Evolutionary conservation across 2,329 filamentous ascomycete genomes (phyloP), one percentile per base, ranked within the genome.

Genomic region (Colletotrichum euphorbiae): DNA sequence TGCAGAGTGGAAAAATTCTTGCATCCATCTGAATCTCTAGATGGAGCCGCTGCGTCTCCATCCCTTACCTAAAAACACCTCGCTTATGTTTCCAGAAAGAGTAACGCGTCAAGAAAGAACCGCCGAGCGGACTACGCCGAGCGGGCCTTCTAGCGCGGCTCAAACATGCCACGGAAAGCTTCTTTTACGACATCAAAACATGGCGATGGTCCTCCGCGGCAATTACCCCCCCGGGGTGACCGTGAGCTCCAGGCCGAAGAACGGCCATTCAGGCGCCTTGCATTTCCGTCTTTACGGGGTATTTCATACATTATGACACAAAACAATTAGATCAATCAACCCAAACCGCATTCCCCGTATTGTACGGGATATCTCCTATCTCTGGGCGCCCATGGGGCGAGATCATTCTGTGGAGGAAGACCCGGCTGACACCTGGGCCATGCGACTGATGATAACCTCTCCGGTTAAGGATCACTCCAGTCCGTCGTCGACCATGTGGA

Each of bases 131-230:
- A n/a, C n/a, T n/a, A n/a, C 60, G 33, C 60, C 65, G 48, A 24
- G 42, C 46, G 54, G 48, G 48, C 43, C 61, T 65, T 31, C 28
- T 69, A 60, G 66, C 66, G 66, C 61, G 66, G 66, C 61, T 69
- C 66, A 52, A 63, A 65, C 66, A 54, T 50, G 66, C 66, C 62
- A 51, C 45, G 42, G 54, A 43, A 69, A 66, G 66, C 66, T 69
- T 69, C 66, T 66, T 69, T 69, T 69, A 69, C 66, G 61, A 46
- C 55, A 69, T 69, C 33, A 19, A 69, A 69, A 69, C 66, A 55
- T 62, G 59, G 48, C 46, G 59, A 54, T 62, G 59, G 50, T 17
- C 66, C 66, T 69, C 45, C 48, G 55, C 40, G 48, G 48, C 48
- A 36, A 38, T 33, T 33, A 19, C 24, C 17, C 42, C 45, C 46